Base-by-base conservation (phyloP, 2,329 filamentous ascomycete species). In the Diaporthe sp. region DNA sequence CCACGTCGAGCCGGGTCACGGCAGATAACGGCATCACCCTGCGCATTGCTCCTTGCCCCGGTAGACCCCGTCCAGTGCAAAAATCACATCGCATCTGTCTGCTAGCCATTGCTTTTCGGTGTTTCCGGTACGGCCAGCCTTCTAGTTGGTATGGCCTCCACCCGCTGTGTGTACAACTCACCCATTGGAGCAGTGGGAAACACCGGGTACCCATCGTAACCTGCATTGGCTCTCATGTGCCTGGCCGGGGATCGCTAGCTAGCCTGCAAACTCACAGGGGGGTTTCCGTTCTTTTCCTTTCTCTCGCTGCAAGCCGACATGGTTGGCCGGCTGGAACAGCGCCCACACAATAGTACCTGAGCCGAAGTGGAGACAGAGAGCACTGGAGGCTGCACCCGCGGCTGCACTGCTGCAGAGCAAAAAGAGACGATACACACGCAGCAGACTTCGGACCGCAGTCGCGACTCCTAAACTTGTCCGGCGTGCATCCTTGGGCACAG, bases 341-440 rank as follows among this genome's bases (percentile, higher is more conserved):
- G 49, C 61, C 44, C 59, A 57, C 65, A 75, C 68, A 67, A 42
- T 65, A 75, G 73, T 76, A 73, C 75, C 73, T 76, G 75, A 31
- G 74, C 73, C 74, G 61, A 44, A 51, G 74, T 76, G 74, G 74
- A 74, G 74, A 67, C 9, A 12, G 25, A 9, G 31, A 28, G 25
- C 46, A 17, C 22, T 51, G 25, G 65, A 59, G 42, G 31, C 46
- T 44, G 61, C 74, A 57, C 17, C 34, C 46, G 22, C 65, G 22
- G 37, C 71, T 65, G 65, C 74, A 76, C 65, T 28, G 37, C 65
- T 65, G 65, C 74, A 76, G 51, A 69, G 49, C 22, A 55, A 55
- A 31, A 55, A 51, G 51, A 55, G 39, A 49, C 46, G 34, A 62
- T 44, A 59, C 46, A 59, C 46, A 19, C 42, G 28, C 25, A 46